These are phyloP conservation scores for Xerophyta viscosa DNA, from an alignment of 106 monocot species.

Conservation along the genomic window DNA sequence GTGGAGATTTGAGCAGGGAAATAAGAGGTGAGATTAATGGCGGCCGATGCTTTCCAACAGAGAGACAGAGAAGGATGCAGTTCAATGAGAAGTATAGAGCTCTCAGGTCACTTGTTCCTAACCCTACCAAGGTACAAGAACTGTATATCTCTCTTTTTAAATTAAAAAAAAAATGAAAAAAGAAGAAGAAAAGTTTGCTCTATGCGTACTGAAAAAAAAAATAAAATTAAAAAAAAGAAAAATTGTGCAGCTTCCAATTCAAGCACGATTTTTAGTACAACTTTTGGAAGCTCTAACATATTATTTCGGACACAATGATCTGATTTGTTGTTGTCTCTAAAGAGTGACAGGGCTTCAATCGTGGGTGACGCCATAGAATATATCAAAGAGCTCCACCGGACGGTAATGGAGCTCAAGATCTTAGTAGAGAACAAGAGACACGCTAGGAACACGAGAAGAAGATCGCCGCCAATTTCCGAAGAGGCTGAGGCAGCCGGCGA, in stretches of 20 bases:
- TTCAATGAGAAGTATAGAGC: conserved; percentile 60
- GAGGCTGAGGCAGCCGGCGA: conserved; percentile 25
- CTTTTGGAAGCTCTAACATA: neutral
- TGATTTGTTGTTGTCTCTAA: neutral
- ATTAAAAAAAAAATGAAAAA: no score
- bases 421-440: conserved; percentile 63
- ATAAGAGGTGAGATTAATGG: conserved; percentile 28
- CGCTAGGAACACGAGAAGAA: conserved; percentile 30
- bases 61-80: conserved; percentile 75
- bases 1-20: conserved; percentile 42
- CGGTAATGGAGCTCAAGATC: conserved; percentile 58
- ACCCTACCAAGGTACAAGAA: conserved; percentile 71
- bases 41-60: conserved; percentile 41
- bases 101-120: conserved; percentile 67
- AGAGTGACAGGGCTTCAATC: conserved; percentile 86
- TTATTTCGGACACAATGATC: neutral
- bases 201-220: no score
- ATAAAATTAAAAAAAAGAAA: no score
- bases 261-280: neutral
- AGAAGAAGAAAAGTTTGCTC: no score
- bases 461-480: neutral
- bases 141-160: no score
- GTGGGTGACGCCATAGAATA: conserved; percentile 87
- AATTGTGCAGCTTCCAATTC: no score
- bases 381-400: conserved; percentile 79